Evolutionary conservation across 2,329 filamentous ascomycete genomes (phyloP).

Genomic region (Alternaria sp.): DNA sequence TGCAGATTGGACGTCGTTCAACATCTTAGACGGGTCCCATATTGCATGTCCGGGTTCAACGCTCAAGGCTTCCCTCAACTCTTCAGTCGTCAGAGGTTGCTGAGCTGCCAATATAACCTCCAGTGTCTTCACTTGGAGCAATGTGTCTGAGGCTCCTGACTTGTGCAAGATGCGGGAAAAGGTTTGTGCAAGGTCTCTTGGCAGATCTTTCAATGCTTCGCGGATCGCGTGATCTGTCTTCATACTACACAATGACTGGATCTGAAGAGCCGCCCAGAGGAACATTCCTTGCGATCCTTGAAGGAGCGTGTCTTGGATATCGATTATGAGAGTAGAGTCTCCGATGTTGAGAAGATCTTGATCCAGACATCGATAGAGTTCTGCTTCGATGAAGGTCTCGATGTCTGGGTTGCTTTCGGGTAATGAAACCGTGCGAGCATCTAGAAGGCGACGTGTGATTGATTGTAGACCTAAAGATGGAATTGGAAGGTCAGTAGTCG

Average conservation of each 20-base stretch:
- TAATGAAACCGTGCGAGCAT: constrained; percentile 13
- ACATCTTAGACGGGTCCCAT: constrained; percentile 18
- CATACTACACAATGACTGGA: constrained; percentile 37
- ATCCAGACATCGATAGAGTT: constrained; percentile 30
- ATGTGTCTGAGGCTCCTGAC: constrained; percentile 2
- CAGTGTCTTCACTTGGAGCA: constrained; percentile 33
- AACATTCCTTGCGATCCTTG: constrained; percentile 34
- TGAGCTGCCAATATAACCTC: constrained; percentile 40
- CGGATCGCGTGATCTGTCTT: constrained; percentile 48
- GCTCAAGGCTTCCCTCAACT: constrained; percentile 51
- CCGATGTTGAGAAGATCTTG: constrained; percentile 22
- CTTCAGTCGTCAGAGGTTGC: constrained; percentile 39
- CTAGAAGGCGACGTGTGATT: background rate
- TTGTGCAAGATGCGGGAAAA: constrained; percentile 6
- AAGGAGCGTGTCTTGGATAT: constrained; percentile 33
- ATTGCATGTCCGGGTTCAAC: constrained; percentile 40
- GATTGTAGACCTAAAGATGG: background rate
- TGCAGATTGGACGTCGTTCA: constrained; percentile 24
- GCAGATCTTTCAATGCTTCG: constrained; percentile 24
- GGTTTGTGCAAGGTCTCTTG: constrained; percentile 23
- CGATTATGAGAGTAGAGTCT: constrained; percentile 31
- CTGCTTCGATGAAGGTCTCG: constrained; percentile 31
- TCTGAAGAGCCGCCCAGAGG: constrained; percentile 33
- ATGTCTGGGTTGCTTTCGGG: constrained; percentile 32
- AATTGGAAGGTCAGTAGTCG: too few relatives aligned